Conservation (phyloP, 2,329 filamentous ascomycete genomes). For the Nectriaceae sp. region DNA sequence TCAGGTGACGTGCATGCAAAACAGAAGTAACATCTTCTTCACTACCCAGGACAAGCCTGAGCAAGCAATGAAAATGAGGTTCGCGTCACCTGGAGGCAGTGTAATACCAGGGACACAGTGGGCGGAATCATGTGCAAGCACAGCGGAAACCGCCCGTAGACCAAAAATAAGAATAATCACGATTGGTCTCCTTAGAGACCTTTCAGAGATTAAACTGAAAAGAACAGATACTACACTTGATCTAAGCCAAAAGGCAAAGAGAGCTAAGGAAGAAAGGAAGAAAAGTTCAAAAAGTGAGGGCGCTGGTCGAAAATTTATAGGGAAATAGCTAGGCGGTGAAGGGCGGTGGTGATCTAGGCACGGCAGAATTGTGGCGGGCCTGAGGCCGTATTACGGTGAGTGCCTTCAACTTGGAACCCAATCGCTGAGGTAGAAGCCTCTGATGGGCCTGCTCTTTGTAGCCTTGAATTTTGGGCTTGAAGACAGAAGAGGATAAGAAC, state of each 20-base stretch:
- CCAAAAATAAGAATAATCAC: constrained; percentile 76
- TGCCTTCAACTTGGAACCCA: too few species aligned
- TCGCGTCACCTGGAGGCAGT: constrained; percentile 44
- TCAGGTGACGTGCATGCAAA: too few species aligned
- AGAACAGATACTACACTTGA: constrained; percentile 97
- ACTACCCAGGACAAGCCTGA: constrained; percentile 33
- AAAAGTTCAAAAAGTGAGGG: constrained; percentile 18
- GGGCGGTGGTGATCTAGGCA: neutral
- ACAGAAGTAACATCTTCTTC: too few species aligned
- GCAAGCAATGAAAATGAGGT: constrained; percentile 39
- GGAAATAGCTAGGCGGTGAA: constrained; percentile 26
- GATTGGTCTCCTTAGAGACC: constrained; percentile 69
- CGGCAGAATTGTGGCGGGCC: constrained; percentile 28
- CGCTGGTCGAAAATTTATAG: constrained; percentile 23
- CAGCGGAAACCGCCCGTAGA: constrained; percentile 34
- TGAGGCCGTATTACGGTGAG: neutral
- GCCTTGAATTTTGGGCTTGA: too few species aligned
- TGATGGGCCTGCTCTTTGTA: too few species aligned
- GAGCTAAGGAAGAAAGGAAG: constrained; percentile 42
- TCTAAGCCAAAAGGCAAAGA: constrained; percentile 71
- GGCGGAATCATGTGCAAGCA: constrained; percentile 38
- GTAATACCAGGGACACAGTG: constrained; percentile 44
- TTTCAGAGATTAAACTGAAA: constrained; percentile 98
- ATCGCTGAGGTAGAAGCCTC: too few species aligned
- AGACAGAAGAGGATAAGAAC: too few species aligned